These are phyloP conservation scores for Epithele typhae DNA, from an alignment of 768 basidiomycete genomes.

Conservation along the genomic window DNA sequence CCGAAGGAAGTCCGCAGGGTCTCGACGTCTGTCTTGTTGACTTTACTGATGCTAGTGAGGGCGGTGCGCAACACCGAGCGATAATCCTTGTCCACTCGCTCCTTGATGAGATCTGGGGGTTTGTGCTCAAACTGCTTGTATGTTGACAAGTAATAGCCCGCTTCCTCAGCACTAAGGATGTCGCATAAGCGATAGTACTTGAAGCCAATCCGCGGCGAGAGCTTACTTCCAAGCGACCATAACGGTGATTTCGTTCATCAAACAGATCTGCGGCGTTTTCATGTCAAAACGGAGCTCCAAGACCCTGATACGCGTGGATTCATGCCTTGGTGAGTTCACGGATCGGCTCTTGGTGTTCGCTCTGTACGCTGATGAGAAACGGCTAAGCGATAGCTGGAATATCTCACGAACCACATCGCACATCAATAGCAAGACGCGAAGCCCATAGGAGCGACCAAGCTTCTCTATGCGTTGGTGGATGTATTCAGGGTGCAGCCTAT, in stretches of 20 bases:
- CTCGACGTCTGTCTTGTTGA: constrained; percentile 97
- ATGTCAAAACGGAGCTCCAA: background rate
- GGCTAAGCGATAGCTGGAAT: no score
- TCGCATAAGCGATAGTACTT: background rate
- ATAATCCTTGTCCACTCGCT: constrained; percentile 89
- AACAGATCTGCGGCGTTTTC: constrained; percentile 52
- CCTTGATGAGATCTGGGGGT: constrained; percentile 90
- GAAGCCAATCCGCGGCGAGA: background rate
- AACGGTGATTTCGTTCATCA: constrained; percentile 91
- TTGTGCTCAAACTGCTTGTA: constrained; percentile 95
- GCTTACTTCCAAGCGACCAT: constrained; percentile 88
- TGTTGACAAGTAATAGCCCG: constrained; percentile 83
- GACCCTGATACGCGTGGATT: background rate
- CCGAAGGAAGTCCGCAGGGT: constrained; percentile 90
- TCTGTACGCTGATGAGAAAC: no score
- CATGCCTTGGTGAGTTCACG: constrained; percentile 86
- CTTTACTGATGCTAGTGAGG: constrained; percentile 85
- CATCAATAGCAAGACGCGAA: constrained; percentile 82
- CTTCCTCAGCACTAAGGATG: constrained; percentile 73
- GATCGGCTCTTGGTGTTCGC: constrained; percentile 87
- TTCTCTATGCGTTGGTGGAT: constrained; percentile 88
- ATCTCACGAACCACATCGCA: constrained; percentile 89
- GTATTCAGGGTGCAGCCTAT: constrained; percentile 96
- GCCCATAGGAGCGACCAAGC: constrained; percentile 74
- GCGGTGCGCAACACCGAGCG: constrained; percentile 73